Evolutionary conservation across 345 rosid species (phyloP).

Genomic region (Aquilaria malaccensis): DNA sequence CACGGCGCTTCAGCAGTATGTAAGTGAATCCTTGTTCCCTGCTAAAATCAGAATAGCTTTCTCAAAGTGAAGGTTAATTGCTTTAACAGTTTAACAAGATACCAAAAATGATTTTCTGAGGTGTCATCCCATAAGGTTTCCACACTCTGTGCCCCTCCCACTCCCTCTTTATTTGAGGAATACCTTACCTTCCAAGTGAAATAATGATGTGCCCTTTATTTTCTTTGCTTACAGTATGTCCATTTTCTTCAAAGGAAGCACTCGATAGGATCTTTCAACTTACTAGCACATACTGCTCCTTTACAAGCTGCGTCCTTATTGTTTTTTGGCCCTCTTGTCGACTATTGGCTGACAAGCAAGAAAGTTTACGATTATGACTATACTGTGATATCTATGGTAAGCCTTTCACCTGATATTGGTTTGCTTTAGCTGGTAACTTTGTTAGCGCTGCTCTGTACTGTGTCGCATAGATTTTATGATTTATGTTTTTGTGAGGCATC

Average conservation of each 20-base stretch:
- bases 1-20: constrained; percentile 96
- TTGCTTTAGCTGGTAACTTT: no score
- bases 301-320: constrained; percentile 88
- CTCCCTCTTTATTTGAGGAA: no score
- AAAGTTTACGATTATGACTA: constrained; percentile 68
- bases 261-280: constrained; percentile 81
- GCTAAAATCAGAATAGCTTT: constrained; percentile 7
- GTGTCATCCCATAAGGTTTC: not conserved
- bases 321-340: constrained; percentile 79
- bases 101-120: not conserved
- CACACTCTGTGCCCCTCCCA: no score
- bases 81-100: not conserved
- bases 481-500: constrained; percentile 4
- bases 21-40: constrained; percentile 31
- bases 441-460: no score
- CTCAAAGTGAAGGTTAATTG: not conserved
- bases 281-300: constrained; percentile 96
- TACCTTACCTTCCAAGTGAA: no score
- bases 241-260: constrained; percentile 88
- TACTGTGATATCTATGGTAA: constrained; percentile 54
- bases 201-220: not conserved
- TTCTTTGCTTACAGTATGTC: constrained; percentile 59
- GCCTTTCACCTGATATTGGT: constrained; percentile 14
- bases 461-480: not conserved
- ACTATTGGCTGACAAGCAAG: constrained; percentile 77